Evolutionary conservation across 108 stramenopile species (phyloP), one percentile per base, ranked within the genome.

Genomic region (Nitzschia sp.): DNA sequence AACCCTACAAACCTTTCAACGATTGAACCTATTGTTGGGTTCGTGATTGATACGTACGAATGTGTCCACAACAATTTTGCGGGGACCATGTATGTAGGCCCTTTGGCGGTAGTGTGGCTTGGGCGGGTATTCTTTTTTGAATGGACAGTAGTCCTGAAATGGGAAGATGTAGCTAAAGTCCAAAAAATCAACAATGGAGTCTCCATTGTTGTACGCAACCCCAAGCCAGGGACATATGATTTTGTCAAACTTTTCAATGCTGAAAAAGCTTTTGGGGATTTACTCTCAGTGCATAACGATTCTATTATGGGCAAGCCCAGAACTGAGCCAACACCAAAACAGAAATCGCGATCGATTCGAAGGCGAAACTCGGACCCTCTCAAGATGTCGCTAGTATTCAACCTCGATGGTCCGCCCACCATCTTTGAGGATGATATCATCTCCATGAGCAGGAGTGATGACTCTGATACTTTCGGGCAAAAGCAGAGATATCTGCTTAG

Each of bases 91-190:
- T 79, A 79, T 41, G 75, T 75, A 11, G 83, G 83, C 9, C 58
- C 69, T 0, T 10, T 73, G 20, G 83, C 66, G 10, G 29, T 83
- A 14, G 62, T 68, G 24, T 83, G 80, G 71, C 22, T 71, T 40
- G 83, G 83, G 22, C 44, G 57, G 11, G 55, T 76, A 25, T 77
- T 83, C 61, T 63, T 83, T 26, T 83, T 82, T 70, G 76, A 77
- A 22, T 69, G 67, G 63, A 73, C 69, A 0, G 52, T 77, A 0
- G 54, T 68, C 0, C 26, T 82, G 7, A 63, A 67, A 15, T 82
- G 81, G 81, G 70, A 71, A 42, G 72, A 74, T 1, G 72, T 77
- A 0, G 57, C 21, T 3, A 67, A 77, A 65, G 66, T 73, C 29
- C 53, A 67, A 41, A 72, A 72, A 56, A 11, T 39, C 10, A 54